Evolutionary conservation across 495 filamentous ascomycete species (phyloP).

Genomic region (Aspergillus bertholletiae): DNA sequence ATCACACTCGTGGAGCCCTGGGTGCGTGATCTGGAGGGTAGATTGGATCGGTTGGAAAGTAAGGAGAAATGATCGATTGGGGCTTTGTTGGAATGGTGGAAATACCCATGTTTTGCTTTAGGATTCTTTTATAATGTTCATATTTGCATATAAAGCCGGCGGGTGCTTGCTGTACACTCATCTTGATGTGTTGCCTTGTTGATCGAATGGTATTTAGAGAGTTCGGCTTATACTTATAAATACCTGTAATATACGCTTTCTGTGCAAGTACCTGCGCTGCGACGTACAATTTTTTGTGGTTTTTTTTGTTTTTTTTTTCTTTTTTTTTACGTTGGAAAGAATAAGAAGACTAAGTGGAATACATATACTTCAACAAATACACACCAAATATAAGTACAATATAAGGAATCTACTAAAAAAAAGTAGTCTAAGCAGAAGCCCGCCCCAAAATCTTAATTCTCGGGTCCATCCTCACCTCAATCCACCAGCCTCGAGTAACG

Average conservation of each 20-base stretch:
- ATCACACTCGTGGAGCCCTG: slow-evolving; percentile 77
- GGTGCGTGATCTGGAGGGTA: slow-evolving; percentile 83
- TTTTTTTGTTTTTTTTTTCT: no score
- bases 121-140: neutral
- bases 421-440: neutral
- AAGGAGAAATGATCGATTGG: slow-evolving; percentile 11
- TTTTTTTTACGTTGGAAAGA: no score
- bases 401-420: no score
- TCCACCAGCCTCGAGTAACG: slow-evolving; percentile 40
- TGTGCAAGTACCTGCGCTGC: no score
- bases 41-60: slow-evolving; percentile 54
- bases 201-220: neutral
- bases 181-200: neutral
- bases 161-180: neutral
- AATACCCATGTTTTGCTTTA: slow-evolving; percentile 11
- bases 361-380: no score
- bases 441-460: slow-evolving; percentile 34
- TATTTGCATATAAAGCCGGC: neutral
- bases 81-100: neutral
- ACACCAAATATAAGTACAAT: no score
- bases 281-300: no score
- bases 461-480: slow-evolving; percentile 38
- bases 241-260: no score
- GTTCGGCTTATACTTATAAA: no score
- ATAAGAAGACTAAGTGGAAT: no score